phyloP scores from a whole-genome alignment of 2,329 filamentous ascomycete species.

The Chaetomiaceae sp. region DNA sequence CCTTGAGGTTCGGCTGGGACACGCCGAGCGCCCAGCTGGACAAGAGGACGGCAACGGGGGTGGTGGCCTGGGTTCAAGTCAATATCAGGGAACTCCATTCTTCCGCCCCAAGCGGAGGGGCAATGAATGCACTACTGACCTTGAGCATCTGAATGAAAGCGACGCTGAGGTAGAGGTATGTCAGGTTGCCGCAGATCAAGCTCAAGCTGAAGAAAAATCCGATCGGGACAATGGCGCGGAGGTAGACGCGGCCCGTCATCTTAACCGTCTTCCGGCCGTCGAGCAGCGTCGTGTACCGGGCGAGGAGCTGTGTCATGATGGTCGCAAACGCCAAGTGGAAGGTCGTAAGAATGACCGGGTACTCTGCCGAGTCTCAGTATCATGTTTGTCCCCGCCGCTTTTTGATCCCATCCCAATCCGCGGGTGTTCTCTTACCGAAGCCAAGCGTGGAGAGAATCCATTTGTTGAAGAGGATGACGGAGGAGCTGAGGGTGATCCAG shows the following conservation, averaged over 20 bases:
- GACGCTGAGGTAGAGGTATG: constrained; percentile 91
- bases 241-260: constrained; percentile 92
- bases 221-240: constrained; percentile 90
- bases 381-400: neutral
- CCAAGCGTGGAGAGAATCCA: constrained; percentile 83
- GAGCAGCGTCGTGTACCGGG: constrained; percentile 81
- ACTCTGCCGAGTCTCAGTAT: constrained; percentile 44
- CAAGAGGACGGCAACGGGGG: constrained; percentile 85
- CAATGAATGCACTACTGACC: constrained; percentile 45
- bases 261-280: constrained; percentile 94
- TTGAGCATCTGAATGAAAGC: constrained; percentile 99
- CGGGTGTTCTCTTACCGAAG: constrained; percentile 60
- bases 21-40: constrained; percentile 85
- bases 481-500: constrained; percentile 90
- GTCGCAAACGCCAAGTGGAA: constrained; percentile 95
- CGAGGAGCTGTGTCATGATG: constrained; percentile 88
- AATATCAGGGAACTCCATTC: neutral
- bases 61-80: constrained; percentile 65
- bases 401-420: neutral
- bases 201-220: constrained; percentile 93
- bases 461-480: constrained; percentile 99
- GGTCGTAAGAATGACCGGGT: constrained; percentile 81
- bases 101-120: neutral
- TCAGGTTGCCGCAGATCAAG: constrained; percentile 93
- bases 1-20: constrained; percentile 75